Evolutionary conservation across 805 yeast species (phyloP).

Genomic region (Debaryomyces prosopidis): DNA sequence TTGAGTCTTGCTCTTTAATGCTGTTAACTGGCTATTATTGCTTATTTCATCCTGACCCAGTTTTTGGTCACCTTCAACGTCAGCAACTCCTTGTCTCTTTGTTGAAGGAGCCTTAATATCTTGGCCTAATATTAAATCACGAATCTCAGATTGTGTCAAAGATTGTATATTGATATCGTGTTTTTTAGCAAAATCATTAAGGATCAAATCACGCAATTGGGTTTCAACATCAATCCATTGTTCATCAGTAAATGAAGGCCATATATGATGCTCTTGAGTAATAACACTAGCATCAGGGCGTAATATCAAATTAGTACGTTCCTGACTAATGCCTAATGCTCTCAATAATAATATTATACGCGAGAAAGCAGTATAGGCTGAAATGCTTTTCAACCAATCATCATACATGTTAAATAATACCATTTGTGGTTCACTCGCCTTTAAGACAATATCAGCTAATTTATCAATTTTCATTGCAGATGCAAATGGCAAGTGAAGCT

Average conservation of each 20-base stretch:
- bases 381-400: slow-evolving; percentile 84
- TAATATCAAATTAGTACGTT: slow-evolving; percentile 70
- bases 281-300: slow-evolving; percentile 70
- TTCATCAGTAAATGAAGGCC: slow-evolving; percentile 89
- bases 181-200: slow-evolving; percentile 81
- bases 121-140: slow-evolving; percentile 93
- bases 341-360: slow-evolving; percentile 80
- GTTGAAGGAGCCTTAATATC: slow-evolving; percentile 88
- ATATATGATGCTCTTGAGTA: slow-evolving; percentile 78
- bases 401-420: slow-evolving; percentile 87
- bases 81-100: slow-evolving; percentile 80
- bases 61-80: slow-evolving; percentile 54
- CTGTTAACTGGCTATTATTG: slow-evolving; percentile 56
- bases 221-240: slow-evolving; percentile 93
- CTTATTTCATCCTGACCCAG: slow-evolving; percentile 36
- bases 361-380: slow-evolving; percentile 92
- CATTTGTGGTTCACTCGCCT: slow-evolving; percentile 93
- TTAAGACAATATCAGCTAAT: slow-evolving; percentile 71
- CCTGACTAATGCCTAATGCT: slow-evolving; percentile 76
- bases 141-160: slow-evolving; percentile 87
- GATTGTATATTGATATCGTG: slow-evolving; percentile 84
- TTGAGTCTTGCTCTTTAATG: slow-evolving; percentile 77
- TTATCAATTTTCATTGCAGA: slow-evolving; percentile 82
- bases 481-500: slow-evolving; percentile 84
- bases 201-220: slow-evolving; percentile 82